phyloP scores from a whole-genome alignment of 768 basidiomycete genomes.

The Panaeolus papilionaceus region DNA sequence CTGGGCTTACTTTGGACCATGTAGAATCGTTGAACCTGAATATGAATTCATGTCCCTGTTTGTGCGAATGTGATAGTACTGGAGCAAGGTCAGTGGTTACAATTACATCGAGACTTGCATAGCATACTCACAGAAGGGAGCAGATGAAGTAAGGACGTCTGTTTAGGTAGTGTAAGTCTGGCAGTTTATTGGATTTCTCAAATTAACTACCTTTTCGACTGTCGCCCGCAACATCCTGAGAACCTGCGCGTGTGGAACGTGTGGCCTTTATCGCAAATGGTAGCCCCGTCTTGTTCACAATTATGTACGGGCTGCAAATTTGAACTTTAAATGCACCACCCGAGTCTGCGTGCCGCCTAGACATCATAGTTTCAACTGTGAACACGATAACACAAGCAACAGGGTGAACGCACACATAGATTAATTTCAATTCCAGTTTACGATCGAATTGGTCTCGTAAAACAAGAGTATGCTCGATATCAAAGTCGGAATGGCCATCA shows the following conservation, averaged over 20 bases:
- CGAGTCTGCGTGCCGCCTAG: constrained; percentile 80
- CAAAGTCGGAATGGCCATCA: constrained; percentile 89
- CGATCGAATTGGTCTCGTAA: constrained; percentile 76
- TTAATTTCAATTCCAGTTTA: constrained; percentile 82
- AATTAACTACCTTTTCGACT: constrained; percentile 58
- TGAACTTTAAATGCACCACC: constrained; percentile 98
- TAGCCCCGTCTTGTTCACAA: constrained; percentile 92
- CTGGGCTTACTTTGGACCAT: constrained; percentile 80
- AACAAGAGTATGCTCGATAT: constrained; percentile 73
- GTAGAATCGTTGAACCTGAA: constrained; percentile 81
- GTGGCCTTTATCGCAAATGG: constrained; percentile 77
- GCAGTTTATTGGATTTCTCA: background rate
- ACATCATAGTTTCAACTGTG: background rate
- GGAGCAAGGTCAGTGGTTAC: constrained; percentile 3
- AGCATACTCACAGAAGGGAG: constrained; percentile 78
- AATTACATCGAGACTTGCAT: constrained; percentile 11
- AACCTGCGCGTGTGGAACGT: constrained; percentile 64
- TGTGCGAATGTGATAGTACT: constrained; percentile 89
- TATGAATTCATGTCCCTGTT: constrained; percentile 82
- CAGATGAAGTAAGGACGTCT: constrained; percentile 51
- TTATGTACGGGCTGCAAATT: constrained; percentile 87
- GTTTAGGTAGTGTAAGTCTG: background rate
- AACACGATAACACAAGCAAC: background rate
- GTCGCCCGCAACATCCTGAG: constrained; percentile 87
- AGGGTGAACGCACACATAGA: constrained; percentile 77